phyloP scores from a whole-genome alignment of 768 basidiomycete genomes.

The Naganishia randhawae region DNA sequence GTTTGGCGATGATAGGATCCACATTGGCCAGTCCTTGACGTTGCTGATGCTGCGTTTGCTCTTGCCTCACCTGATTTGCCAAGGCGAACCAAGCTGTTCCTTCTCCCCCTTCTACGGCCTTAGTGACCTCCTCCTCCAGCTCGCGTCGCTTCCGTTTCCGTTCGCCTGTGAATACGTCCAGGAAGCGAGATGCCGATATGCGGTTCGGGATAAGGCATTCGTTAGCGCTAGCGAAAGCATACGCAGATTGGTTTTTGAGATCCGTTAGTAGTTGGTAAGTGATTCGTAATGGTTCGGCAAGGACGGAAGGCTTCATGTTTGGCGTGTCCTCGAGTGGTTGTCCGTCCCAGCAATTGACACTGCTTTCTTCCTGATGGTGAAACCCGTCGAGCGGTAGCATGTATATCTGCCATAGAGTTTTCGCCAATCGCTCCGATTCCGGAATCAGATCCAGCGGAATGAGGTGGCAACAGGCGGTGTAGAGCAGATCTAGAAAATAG shows the following conservation, averaged over 20 bases:
- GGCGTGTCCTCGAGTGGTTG: constrained; percentile 18
- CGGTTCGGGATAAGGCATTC: constrained; percentile 38
- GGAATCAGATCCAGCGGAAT: constrained; percentile 28
- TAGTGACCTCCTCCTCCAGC: constrained; percentile 5
- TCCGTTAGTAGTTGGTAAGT: constrained; percentile 45
- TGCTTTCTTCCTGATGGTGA: constrained; percentile 36
- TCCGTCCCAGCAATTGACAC: constrained; percentile 20
- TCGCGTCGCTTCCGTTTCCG: neutral
- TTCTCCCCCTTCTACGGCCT: neutral
- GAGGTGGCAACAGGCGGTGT: constrained; percentile 38
- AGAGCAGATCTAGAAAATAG: constrained; percentile 45
- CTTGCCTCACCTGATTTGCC: constrained; percentile 10
- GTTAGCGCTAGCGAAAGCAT: constrained; percentile 41
- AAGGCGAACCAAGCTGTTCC: constrained; percentile 27
- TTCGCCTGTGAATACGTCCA: constrained; percentile 11
- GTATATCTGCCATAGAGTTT: constrained; percentile 47
- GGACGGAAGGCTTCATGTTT: neutral
- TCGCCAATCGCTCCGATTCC: constrained; percentile 38
- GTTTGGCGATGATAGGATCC: constrained; percentile 3
- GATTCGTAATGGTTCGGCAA: constrained; percentile 30
- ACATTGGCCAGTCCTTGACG: neutral
- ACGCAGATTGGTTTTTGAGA: constrained; percentile 41
- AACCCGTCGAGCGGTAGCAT: constrained; percentile 32
- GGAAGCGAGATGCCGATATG: constrained; percentile 20
- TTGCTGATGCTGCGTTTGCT: neutral